Evolutionary conservation across 345 rosid genomes (phyloP).

Genomic region (Gossypium bickii): DNA sequence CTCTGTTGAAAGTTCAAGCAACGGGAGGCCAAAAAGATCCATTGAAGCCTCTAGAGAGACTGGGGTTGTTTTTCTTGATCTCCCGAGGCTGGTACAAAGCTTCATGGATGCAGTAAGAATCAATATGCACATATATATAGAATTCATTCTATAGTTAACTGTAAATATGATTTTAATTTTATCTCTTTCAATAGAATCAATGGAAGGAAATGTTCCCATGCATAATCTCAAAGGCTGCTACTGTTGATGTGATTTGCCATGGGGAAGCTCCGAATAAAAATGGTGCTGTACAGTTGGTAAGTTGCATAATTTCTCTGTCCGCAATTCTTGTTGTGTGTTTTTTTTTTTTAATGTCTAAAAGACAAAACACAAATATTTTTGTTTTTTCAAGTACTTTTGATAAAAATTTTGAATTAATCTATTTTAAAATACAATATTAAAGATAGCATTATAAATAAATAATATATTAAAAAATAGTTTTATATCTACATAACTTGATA

Average conservation of each 20-base stretch:
- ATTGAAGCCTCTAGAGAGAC: constrained; percentile 90
- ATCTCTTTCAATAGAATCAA: constrained; percentile 44
- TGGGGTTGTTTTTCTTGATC: constrained; percentile 73
- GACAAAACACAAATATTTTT: too few relatives aligned
- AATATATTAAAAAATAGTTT: too few relatives aligned
- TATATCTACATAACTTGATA: too few relatives aligned
- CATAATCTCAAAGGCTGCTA: constrained; percentile 81
- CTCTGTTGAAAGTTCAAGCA: constrained; percentile 38
- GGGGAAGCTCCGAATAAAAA: constrained; percentile 76
- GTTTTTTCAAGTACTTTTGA: too few relatives aligned
- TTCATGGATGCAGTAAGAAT: constrained; percentile 82
- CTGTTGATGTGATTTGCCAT: constrained; percentile 64
- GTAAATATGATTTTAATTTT: neutral
- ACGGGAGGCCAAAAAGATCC: constrained; percentile 45
- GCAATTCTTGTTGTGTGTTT: neutral
- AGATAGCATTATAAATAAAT: too few relatives aligned
- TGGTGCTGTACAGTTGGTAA: constrained; percentile 84
- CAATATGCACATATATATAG: neutral
- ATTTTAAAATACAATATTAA: too few relatives aligned
- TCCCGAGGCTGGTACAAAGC: constrained; percentile 67
- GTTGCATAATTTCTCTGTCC: constrained; percentile 10
- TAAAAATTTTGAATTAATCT: too few relatives aligned
- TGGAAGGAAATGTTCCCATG: constrained; percentile 99
- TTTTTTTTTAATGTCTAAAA: neutral
- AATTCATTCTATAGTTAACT: neutral